Evolutionary conservation across 305 asterid species (phyloP), one percentile per base, ranked within the genome.

Genomic region (Ilex paraguariensis): DNA sequence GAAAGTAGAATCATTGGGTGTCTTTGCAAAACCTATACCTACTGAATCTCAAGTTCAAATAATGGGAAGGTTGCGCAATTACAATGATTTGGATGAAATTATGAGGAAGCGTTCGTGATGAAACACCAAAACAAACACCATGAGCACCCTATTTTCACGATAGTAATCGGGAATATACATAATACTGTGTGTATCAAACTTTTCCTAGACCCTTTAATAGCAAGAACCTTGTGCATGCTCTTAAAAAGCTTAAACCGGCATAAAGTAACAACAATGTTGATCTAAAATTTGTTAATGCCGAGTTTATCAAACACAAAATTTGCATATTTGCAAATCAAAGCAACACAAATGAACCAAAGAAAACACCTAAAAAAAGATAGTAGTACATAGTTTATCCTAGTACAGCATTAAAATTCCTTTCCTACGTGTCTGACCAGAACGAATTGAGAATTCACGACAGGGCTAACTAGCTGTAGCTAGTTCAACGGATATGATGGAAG

Each of bases 401-500:
- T n/a, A 49, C 14, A 49, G 13, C 16, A 49, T n/a, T 12, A 49
- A 49, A 21, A 49, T 12, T 49, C 16, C 15, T 7, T 36, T 36
- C 6, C 42, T 36, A 5, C 9, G 6, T 36, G 42, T 2, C 9
- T 36, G 42, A 36, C 9, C 42, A 36, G 13, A 4, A 49, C 14
- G 2, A 45, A 45, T 45, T 45, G 53, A 7, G 51, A 17, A 49
- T 32, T 64, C 75, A 69, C 15, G 63, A 45, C 10, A 59, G 53
- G 59, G 75, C 66, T 72, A 73, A 28, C 61, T 79, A 46, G 95
- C 83, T 57, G 87, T 83, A 31, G 96, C 98, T 10, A 92, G 90
- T 62, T 92, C 96, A 4, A 84, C 84, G 4, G 82, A 61, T 60
- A 92, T 66, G 66, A 89, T 92, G 77, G 89, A 92, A 15, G 96